These are phyloP conservation scores for Trichoderma reesei DNA, from an alignment of 495 filamentous ascomycete genomes.

Conservation along the genomic window DNA sequence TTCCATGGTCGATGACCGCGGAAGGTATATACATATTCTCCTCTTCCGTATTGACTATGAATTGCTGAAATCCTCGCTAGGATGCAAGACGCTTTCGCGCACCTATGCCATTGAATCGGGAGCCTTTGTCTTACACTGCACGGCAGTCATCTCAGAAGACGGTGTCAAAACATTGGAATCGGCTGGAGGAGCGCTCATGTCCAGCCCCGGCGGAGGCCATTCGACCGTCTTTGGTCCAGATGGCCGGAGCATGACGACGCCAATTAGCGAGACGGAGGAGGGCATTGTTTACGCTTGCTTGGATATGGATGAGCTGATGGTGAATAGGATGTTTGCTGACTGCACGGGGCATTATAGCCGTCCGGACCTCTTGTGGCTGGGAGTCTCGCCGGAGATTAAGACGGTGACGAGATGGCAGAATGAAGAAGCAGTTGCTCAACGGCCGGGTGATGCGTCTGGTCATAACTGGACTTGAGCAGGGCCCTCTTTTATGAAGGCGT, in stretches of 20 bases:
- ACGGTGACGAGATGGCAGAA: background rate
- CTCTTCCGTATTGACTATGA: constrained; percentile 9
- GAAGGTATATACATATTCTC: constrained; percentile 13
- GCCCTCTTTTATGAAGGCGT: too few species aligned
- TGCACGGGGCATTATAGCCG: constrained; percentile 41
- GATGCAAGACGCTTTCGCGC: constrained; percentile 31
- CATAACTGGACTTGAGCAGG: too few species aligned
- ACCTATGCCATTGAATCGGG: constrained; percentile 44
- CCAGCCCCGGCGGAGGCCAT: constrained; percentile 35
- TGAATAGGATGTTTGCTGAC: constrained; percentile 33
- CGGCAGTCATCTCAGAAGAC: constrained; percentile 30
- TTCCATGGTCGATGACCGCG: constrained; percentile 24
- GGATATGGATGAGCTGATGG: constrained; percentile 29
- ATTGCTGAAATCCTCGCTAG: background rate
- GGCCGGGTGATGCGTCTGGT: background rate
- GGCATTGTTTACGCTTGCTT: constrained; percentile 42
- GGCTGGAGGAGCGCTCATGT: constrained; percentile 24
- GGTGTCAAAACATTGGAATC: constrained; percentile 36
- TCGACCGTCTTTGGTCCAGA: constrained; percentile 46
- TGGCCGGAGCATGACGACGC: constrained; percentile 34
- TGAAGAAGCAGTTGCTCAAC: background rate
- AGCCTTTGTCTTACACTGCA: constrained; percentile 42
- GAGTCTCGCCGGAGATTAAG: constrained; percentile 19
- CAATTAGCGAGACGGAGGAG: constrained; percentile 25
- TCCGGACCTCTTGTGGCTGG: constrained; percentile 45